Evolutionary conservation across 495 filamentous ascomycete species (phyloP).

Genomic region (Penicillium waksmanii): DNA sequence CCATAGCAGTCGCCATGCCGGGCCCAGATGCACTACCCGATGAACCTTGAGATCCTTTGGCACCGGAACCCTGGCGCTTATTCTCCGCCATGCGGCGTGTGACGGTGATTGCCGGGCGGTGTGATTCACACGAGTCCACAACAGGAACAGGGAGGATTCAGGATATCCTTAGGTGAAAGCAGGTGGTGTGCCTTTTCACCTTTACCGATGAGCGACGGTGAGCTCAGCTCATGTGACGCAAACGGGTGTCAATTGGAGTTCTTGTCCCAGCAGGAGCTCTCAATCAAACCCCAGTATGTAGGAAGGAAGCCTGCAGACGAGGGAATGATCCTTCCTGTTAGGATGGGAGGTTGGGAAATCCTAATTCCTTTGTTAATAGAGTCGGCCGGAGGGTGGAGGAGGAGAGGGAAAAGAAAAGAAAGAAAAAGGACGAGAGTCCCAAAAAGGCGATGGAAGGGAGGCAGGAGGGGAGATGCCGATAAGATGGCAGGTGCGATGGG

Average conservation of each 20-base stretch:
- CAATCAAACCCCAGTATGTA: neutral
- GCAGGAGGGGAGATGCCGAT: constrained; percentile 23
- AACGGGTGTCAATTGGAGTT: neutral
- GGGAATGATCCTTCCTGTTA: neutral
- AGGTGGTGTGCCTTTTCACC: neutral
- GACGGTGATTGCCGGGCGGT: constrained; percentile 21
- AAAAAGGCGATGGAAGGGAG: constrained; percentile 11
- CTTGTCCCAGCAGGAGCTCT: neutral
- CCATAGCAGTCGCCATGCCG: constrained; percentile 45
- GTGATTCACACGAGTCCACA: constrained; percentile 15
- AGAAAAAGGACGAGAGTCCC: neutral
- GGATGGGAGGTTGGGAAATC: neutral
- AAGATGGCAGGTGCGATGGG: constrained; percentile 22
- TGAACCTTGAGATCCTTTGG: constrained; percentile 40
- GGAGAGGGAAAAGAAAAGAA: neutral
- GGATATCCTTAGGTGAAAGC: neutral
- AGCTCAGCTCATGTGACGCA: neutral
- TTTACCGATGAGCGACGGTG: neutral
- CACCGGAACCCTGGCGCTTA: constrained; percentile 50
- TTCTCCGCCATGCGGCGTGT: constrained; percentile 45
- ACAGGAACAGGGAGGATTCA: neutral
- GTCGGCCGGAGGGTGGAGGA: neutral
- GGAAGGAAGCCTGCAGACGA: neutral
- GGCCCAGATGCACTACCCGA: constrained; percentile 30
- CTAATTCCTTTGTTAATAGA: neutral